Percentiles rank a stretch among this genome's conserved stretches.
Evolutionary conservation across 2,329 filamentous ascomycete species (phyloP).

Genomic region (Tolypocladium tropicale): DNA sequence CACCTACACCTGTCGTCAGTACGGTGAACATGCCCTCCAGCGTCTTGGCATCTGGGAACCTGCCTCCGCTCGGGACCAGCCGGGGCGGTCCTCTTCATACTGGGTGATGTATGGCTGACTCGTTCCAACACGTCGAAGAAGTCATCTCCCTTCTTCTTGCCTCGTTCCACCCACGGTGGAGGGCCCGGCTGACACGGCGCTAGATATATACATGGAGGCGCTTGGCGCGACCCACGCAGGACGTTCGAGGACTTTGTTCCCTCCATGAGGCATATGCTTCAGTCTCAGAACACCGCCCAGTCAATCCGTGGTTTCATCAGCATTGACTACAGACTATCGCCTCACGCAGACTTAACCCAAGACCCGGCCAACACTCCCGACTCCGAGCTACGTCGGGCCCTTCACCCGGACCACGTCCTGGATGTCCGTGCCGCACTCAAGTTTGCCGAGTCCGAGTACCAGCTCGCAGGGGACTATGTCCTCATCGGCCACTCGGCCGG

Average conservation of each 20-base stretch:
- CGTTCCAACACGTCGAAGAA: not conserved
- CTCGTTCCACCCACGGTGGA: not conserved
- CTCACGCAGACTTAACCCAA: constrained; percentile 34
- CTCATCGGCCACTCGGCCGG: constrained; percentile 55
- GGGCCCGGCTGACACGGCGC: constrained; percentile 5
- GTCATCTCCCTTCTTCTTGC: not conserved
- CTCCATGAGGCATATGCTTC: constrained; percentile 31
- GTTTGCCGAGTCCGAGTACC: constrained; percentile 34
- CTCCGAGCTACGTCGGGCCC: constrained; percentile 29
- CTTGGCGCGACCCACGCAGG: constrained; percentile 49
- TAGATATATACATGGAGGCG: constrained; percentile 51
- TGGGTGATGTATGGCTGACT: constrained; percentile 25
- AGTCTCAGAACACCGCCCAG: constrained; percentile 11
- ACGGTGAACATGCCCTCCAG: constrained; percentile 31
- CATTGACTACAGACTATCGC: constrained; percentile 52
- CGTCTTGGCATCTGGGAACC: constrained; percentile 35
- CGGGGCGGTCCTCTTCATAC: constrained; percentile 11
- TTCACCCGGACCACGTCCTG: constrained; percentile 48
- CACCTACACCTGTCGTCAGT: constrained; percentile 22
- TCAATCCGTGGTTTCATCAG: constrained; percentile 52
- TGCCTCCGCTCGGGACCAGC: constrained; percentile 5
- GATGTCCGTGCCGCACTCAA: constrained; percentile 45
- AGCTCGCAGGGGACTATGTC: constrained; percentile 39
- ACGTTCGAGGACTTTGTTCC: constrained; percentile 34
- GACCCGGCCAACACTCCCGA: constrained; percentile 14